Conservation (phyloP, 1,284 basidiomycete genomes). For the Ceratobasidium theobromae region DNA sequence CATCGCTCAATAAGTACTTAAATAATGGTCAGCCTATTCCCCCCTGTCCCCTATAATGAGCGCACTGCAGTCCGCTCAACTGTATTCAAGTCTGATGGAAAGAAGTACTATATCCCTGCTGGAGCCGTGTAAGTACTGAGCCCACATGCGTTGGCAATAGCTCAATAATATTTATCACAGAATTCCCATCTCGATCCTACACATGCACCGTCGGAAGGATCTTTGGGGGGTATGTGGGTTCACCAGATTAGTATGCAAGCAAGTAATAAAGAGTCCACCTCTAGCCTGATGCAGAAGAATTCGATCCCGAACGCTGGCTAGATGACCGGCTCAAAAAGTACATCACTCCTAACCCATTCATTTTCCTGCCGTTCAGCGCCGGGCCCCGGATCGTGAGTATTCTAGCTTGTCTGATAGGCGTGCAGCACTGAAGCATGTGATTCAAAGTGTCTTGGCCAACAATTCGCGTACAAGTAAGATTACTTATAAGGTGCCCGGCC, state of each 20-base stretch:
- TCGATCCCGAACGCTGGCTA: constrained; percentile 63
- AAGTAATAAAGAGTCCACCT: neutral
- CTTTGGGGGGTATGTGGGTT: constrained; percentile 56
- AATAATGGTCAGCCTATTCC: constrained; percentile 53
- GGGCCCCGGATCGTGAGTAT: constrained; percentile 48
- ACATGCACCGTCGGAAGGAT: constrained; percentile 32
- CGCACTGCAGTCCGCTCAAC: constrained; percentile 42
- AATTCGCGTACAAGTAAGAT: constrained; percentile 45
- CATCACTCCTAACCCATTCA: constrained; percentile 57
- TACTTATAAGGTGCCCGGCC: neutral
- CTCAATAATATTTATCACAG: neutral
- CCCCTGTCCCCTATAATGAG: constrained; percentile 67
- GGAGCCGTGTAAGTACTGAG: constrained; percentile 10
- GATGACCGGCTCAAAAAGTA: constrained; percentile 56
- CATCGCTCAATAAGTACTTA: neutral
- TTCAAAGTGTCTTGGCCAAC: constrained; percentile 55
- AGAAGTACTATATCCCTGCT: constrained; percentile 31
- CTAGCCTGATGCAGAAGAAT: constrained; percentile 46
- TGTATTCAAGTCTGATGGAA: constrained; percentile 12
- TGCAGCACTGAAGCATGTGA: neutral
- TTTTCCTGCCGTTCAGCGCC: constrained; percentile 60
- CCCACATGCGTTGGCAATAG: neutral
- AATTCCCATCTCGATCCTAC: constrained; percentile 22
- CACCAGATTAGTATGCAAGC: neutral
- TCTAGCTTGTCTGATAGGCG: neutral